Evolutionary conservation across 2,329 filamentous ascomycete genomes (phyloP).

Genomic region (Alternaria solani): DNA sequence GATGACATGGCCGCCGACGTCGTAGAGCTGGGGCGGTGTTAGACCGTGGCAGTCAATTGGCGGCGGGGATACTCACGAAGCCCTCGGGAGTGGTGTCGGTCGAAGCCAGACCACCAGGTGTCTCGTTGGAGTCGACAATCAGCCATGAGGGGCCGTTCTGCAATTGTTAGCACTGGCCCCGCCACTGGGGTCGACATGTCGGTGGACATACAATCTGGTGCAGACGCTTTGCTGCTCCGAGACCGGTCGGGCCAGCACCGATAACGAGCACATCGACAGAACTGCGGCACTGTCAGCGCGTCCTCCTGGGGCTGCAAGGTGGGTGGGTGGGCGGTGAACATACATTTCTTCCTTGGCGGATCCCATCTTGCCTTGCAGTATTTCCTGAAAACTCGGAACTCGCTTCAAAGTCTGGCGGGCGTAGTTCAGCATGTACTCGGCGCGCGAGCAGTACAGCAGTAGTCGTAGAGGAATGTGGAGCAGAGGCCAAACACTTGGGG

Average conservation of each 20-base stretch:
- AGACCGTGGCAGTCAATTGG: slow-evolving; percentile 25
- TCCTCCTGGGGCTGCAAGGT: slow-evolving; percentile 11
- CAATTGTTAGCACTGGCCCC: slow-evolving; percentile 35
- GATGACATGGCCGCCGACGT: slow-evolving; percentile 97
- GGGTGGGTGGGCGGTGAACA: slow-evolving; percentile 42
- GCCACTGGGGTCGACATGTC: background rate
- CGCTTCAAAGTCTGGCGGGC: slow-evolving; percentile 51
- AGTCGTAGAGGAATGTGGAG: slow-evolving; percentile 20
- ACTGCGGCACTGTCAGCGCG: slow-evolving; percentile 58
- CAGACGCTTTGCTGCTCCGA: slow-evolving; percentile 96
- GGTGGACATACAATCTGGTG: slow-evolving; percentile 82
- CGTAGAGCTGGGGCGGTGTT: slow-evolving; percentile 74
- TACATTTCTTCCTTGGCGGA: slow-evolving; percentile 54
- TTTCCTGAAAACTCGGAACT: slow-evolving; percentile 54
- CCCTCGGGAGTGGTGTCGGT: slow-evolving; percentile 95
- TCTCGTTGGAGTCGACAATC: slow-evolving; percentile 91
- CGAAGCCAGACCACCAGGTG: slow-evolving; percentile 91
- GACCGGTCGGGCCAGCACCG: slow-evolving; percentile 94
- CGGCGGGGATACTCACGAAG: slow-evolving; percentile 74
- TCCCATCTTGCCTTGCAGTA: slow-evolving; percentile 51
- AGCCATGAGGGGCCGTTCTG: slow-evolving; percentile 94
- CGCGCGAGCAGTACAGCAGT: slow-evolving; percentile 26
- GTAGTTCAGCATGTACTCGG: slow-evolving; percentile 50
- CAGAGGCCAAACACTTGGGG: slow-evolving; percentile 28
- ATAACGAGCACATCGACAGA: slow-evolving; percentile 97